Base-by-base conservation (phyloP, 345 rosid genomes). In the Fremontodendron californicum region DNA sequence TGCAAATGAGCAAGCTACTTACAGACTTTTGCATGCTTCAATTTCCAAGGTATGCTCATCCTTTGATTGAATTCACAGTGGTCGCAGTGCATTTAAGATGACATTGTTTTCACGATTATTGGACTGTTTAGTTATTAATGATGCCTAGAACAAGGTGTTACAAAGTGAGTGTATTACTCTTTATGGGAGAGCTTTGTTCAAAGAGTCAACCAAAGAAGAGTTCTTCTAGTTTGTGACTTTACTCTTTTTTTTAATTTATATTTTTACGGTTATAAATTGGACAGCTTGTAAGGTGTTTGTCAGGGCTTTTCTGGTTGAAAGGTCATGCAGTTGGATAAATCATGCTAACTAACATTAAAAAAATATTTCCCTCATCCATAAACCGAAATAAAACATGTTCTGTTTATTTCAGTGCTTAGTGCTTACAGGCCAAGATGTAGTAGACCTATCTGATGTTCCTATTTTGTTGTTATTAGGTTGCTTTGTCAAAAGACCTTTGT, bases 401-500 rank as follows among this genome's bases (percentile, higher is more conserved):
- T 15, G 8, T 15, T 48, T 33, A 33, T 70, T 61, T 75, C 39
- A 13, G 46, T 76, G 33, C 65, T 70, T 40, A 23, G 21, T 23
- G 37, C 43, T 23, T 35, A 58, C 43, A 3, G 16, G 25, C 39
- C 46, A 67, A 49, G 35, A 74, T 4, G 12, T 78, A 16, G 21
- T 57, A 63, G 52, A 76, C 60, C 61, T 67, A 55, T 74, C 78
- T 80, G 75, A 69, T 57, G 21, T 78, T 63, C 11, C 66, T 52
- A 13, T 66, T 29, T 74, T 85, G 42, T 40, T 77, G 62, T 84
- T 51, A 45, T 84, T 83, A 95, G 99, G 90, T 93, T 73, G 90
- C 96, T 81, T 76, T 95, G 83, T 93, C 99, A 43, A 95, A 89
- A 83, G 96, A 95, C 84, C 98, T 95, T 51, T 90, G 93, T 81